Conservation (phyloP, 345 rosid species). For the Raphanus raphanistrum region DNA sequence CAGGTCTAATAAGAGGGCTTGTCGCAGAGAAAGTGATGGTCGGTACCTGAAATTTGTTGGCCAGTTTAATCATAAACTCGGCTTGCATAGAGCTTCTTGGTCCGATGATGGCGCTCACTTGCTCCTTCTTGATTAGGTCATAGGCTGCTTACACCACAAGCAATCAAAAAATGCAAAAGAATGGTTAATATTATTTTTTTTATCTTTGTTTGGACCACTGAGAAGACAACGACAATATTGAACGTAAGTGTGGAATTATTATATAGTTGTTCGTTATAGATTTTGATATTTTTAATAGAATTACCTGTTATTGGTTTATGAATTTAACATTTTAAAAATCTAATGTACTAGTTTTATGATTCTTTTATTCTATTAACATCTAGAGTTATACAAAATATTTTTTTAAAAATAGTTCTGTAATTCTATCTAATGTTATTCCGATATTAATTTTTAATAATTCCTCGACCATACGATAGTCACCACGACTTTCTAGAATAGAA, state of each 20-base stretch:
- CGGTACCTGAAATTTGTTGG: slow-evolving; percentile 51
- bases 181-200: neutral
- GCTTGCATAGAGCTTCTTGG: slow-evolving; percentile 54
- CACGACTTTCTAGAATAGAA: neutral
- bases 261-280: neutral
- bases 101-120: slow-evolving; percentile 59
- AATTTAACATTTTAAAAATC: neutral
- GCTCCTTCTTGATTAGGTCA: slow-evolving; percentile 48
- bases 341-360: too few relatives aligned
- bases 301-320: neutral
- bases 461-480: neutral
- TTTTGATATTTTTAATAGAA: neutral
- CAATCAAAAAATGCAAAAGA: neutral
- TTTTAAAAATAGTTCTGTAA: too few relatives aligned
- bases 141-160: slow-evolving; percentile 42
- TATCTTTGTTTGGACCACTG: neutral
- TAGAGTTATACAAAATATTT: neutral
- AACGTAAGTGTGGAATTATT: neutral
- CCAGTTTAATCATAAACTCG: slow-evolving; percentile 34
- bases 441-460: neutral
- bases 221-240: neutral
- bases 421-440: neutral
- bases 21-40: slow-evolving; percentile 50
- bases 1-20: slow-evolving; percentile 40
- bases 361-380: neutral